These are phyloP conservation scores for Nakazawaea anatomiae DNA, from an alignment of 805 yeast species.

Conservation along the genomic window DNA sequence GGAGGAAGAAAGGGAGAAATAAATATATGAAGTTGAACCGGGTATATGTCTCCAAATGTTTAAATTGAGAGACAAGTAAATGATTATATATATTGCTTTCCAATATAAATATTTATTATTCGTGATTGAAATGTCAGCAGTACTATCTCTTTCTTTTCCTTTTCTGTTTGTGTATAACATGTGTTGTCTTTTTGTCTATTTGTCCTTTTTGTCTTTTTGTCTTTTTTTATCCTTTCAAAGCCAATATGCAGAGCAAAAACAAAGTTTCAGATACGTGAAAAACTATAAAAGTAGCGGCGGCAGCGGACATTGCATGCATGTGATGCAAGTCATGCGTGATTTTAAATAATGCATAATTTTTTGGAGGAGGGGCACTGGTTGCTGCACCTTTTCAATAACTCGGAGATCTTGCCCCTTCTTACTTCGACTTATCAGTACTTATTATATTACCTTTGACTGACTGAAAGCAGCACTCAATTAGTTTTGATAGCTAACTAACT, in stretches of 20 bases:
- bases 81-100: neutral
- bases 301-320: neutral
- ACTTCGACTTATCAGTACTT: too few species aligned
- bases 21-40: neutral
- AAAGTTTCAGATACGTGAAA: neutral
- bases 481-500: too few species aligned
- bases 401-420: too few species aligned
- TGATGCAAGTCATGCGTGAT: neutral
- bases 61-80: neutral
- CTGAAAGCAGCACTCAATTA: too few species aligned
- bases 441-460: too few species aligned
- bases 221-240: neutral
- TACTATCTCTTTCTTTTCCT: neutral
- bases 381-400: too few species aligned
- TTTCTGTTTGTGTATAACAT: neutral
- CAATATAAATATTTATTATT: neutral
- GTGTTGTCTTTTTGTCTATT: neutral
- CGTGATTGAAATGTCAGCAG: neutral
- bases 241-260: neutral
- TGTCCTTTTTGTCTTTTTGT: neutral
- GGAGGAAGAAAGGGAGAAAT: too few species aligned
- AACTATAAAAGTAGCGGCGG: too few species aligned
- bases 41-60: neutral
- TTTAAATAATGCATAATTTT: too few species aligned
- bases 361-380: too few species aligned